phyloP scores from a whole-genome alignment of 139 green algal genomes.

The Chlorella sp. region DNA sequence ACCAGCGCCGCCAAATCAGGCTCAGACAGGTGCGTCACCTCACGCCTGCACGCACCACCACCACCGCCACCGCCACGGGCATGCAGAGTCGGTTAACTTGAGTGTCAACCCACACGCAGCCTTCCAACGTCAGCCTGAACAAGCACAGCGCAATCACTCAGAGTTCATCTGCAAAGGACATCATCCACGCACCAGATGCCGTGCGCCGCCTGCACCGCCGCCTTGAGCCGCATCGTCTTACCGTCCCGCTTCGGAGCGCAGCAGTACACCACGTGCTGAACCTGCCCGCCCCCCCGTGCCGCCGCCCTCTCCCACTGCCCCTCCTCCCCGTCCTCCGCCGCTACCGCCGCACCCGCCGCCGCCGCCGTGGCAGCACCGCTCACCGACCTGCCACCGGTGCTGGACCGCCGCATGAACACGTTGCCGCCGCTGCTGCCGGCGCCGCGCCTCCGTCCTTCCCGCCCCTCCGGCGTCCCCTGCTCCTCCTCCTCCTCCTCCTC shows the following conservation, averaged over 20 bases:
- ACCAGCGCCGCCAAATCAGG: slow-evolving; percentile 58
- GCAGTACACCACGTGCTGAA: slow-evolving; percentile 25
- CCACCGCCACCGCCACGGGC: too few relatives aligned
- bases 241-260: slow-evolving; percentile 51
- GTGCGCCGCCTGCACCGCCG: slow-evolving; percentile 42
- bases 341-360: too few relatives aligned
- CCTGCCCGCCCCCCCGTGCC: too few relatives aligned
- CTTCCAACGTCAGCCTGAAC: too few relatives aligned
- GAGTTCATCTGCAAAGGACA: too few relatives aligned
- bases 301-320: too few relatives aligned
- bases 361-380: neutral
- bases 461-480: neutral
- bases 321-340: too few relatives aligned
- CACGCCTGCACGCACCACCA: slow-evolving; percentile 6
- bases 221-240: slow-evolving; percentile 73
- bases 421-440: neutral
- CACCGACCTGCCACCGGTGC: neutral
- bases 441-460: neutral
- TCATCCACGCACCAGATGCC: slow-evolving; percentile 68
- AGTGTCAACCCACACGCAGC: too few relatives aligned
- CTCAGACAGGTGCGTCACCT: slow-evolving; percentile 38
- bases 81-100: too few relatives aligned
- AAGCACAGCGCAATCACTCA: too few relatives aligned
- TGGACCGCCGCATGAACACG: neutral
- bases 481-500: neutral